Evolutionary conservation across 2,329 filamentous ascomycete genomes (phyloP).

Genomic region (Botrytis fragariae): DNA sequence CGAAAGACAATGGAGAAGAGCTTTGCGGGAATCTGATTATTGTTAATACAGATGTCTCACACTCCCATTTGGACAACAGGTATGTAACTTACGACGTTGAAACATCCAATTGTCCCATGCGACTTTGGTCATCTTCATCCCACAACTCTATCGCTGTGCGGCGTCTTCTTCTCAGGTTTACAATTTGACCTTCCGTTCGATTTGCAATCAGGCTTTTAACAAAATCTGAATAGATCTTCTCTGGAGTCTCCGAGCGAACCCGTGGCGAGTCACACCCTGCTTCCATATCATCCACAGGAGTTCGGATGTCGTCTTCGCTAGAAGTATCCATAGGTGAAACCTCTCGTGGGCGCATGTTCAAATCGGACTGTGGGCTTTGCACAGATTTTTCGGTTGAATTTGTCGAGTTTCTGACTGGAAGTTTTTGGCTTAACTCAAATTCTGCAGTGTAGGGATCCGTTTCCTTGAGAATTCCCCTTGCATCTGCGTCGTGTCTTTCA

Average conservation of each 20-base stretch:
- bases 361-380: neutral
- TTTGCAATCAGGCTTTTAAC: constrained; percentile 25
- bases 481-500: neutral
- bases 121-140: constrained; percentile 23
- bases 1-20: neutral
- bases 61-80: neutral
- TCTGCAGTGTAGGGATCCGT: constrained; percentile 11
- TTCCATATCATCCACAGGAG: constrained; percentile 13
- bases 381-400: too few species aligned
- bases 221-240: constrained; percentile 26
- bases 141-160: constrained; percentile 29
- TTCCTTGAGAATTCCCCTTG: constrained; percentile 1
- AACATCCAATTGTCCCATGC: neutral
- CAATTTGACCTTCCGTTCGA: constrained; percentile 25
- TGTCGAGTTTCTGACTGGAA: neutral
- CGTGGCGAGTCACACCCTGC: constrained; percentile 4
- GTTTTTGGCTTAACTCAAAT: neutral
- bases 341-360: neutral
- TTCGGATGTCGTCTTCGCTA: constrained; percentile 11
- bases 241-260: constrained; percentile 10
- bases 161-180: constrained; percentile 26
- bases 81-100: constrained; percentile 12
- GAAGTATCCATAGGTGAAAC: constrained; percentile 5
- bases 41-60: neutral
- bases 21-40: neutral